Evolutionary conservation across 108 stramenopile genomes (phyloP).

Genomic region (Cyclostephanos invisitatus): DNA sequence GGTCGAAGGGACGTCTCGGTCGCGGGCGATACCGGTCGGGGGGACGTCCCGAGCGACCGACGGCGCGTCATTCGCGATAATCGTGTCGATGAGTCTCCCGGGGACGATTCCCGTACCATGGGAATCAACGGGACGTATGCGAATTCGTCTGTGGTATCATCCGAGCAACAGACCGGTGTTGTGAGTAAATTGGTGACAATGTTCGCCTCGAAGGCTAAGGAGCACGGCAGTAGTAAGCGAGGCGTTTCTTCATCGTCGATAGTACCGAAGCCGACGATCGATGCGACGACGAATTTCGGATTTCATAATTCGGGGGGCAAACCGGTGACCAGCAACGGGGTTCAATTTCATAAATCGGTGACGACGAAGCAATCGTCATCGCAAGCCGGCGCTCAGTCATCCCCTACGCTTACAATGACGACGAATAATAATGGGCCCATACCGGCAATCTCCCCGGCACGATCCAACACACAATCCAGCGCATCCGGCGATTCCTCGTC

Average conservation of each 20-base stretch:
- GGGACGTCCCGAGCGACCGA: background rate
- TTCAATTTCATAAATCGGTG: conserved; percentile 18
- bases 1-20: background rate
- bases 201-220: conserved; percentile 21
- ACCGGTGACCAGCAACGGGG: conserved; percentile 7
- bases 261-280: no score
- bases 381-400: background rate
- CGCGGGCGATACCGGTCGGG: background rate
- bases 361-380: background rate
- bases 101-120: background rate
- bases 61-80: background rate
- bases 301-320: background rate
- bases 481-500: conserved; percentile 43
- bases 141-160: conserved; percentile 1
- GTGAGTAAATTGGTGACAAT: conserved; percentile 29
- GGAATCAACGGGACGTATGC: background rate
- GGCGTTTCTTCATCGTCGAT: no score
- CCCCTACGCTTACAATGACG: background rate
- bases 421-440: background rate
- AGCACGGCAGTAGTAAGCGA: no score
- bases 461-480: conserved; percentile 43
- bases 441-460: conserved; percentile 28
- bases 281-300: background rate
- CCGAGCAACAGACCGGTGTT: conserved; percentile 11
- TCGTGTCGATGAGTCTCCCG: background rate